These are phyloP conservation scores for Brasenia schreberi DNA, from an alignment of 164 flowering plant genomes.

Conservation along the genomic window DNA sequence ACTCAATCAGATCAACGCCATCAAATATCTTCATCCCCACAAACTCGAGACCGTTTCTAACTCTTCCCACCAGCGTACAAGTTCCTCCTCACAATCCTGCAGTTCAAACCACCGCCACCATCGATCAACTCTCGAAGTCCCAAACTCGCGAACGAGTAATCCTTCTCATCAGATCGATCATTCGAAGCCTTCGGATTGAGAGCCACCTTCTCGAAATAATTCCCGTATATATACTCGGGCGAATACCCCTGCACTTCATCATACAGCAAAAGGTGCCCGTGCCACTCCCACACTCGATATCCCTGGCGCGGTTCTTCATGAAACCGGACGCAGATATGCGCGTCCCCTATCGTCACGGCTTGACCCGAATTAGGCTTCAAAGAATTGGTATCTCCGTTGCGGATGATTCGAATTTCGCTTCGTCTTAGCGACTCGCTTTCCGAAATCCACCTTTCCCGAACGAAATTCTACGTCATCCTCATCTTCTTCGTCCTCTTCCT, in stretches of 20 bases:
- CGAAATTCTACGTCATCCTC: not conserved
- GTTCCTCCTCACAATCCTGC: conserved; percentile 61
- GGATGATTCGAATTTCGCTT: conserved; percentile 49
- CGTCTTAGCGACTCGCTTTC: conserved; percentile 52
- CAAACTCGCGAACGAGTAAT: conserved; percentile 16
- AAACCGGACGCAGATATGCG: conserved; percentile 73
- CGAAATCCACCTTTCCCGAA: not conserved
- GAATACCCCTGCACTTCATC: conserved; percentile 74
- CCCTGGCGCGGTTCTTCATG: conserved; percentile 57
- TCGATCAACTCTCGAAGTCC: conserved; percentile 63
- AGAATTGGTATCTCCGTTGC: conserved; percentile 32
- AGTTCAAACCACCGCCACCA: conserved; percentile 22
- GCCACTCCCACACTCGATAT: conserved; percentile 99
- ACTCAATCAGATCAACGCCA: not conserved
- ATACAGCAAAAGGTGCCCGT: conserved; percentile 82
- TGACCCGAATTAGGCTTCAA: conserved; percentile 90
- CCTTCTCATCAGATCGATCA: conserved; percentile 8
- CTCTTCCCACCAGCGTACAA: conserved; percentile 35
- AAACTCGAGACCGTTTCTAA: conserved; percentile 8
- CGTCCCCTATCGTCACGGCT: conserved; percentile 70
- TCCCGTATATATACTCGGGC: conserved; percentile 89
- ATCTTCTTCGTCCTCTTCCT: conserved; percentile 1
- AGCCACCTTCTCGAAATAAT: conserved; percentile 65
- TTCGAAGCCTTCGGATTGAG: conserved; percentile 2
- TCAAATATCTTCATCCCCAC: not conserved